A percentile compares a stretch with the other conserved stretches of the same genome.
These are phyloP conservation scores for Boletellus sp. DNA, from an alignment of 768 basidiomycete genomes.

Conservation along the genomic window DNA sequence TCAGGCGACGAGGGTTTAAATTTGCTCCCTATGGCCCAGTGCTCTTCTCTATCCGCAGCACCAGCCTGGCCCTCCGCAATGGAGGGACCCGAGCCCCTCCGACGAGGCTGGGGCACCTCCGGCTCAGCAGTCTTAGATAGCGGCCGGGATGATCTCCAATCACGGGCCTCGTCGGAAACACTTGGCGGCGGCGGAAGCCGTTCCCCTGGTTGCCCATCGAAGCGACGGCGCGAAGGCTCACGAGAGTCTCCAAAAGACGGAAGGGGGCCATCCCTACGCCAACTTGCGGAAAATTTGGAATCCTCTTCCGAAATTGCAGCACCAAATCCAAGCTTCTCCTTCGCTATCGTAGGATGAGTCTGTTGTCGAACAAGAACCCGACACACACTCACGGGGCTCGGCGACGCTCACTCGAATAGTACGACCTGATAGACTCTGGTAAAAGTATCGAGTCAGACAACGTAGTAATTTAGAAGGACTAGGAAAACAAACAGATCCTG, in stretches of 20 bases:
- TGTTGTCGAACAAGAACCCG: background rate
- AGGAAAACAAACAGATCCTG: slow-evolving; percentile 54
- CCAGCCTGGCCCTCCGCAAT: slow-evolving; percentile 41
- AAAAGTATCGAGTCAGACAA: background rate
- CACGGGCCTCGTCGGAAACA: slow-evolving; percentile 56
- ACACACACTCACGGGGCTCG: slow-evolving; percentile 75
- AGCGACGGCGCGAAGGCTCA: slow-evolving; percentile 62
- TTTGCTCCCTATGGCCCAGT: slow-evolving; percentile 71
- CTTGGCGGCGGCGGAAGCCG: slow-evolving; percentile 43
- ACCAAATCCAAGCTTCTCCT: slow-evolving; percentile 64
- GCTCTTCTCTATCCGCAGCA: slow-evolving; percentile 74
- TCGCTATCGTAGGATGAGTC: slow-evolving; percentile 47
- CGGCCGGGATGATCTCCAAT: slow-evolving; percentile 68
- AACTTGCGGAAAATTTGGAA: slow-evolving; percentile 77
- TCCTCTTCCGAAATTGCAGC: slow-evolving; percentile 57
- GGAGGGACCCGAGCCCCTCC: slow-evolving; percentile 57
- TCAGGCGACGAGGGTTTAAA: slow-evolving; percentile 55
- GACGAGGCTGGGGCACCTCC: slow-evolving; percentile 45
- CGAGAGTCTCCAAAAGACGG: slow-evolving; percentile 62
- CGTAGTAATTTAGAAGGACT: background rate
- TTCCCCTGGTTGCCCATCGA: slow-evolving; percentile 50
- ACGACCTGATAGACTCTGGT: slow-evolving; percentile 69
- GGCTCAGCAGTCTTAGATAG: slow-evolving; percentile 40
- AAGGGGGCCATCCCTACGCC: slow-evolving; percentile 86
- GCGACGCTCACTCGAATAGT: slow-evolving; percentile 90